Conservation (phyloP, 2,329 filamentous ascomycete species). For the Didymella pinodella region DNA sequence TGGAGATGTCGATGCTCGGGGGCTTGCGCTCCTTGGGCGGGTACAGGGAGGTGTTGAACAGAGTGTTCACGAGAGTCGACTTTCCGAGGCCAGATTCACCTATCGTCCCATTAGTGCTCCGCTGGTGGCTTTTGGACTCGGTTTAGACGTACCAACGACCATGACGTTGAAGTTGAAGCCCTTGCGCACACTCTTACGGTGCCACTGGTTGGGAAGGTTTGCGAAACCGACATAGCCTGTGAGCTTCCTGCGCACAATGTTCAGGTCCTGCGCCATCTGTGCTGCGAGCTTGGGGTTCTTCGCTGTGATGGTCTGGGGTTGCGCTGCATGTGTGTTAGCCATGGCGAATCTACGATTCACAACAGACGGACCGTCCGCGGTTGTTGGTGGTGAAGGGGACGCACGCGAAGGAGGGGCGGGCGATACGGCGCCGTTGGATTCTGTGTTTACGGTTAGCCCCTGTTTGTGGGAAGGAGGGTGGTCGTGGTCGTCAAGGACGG, state of each 20-base stretch:
- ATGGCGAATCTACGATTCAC: constrained; percentile 67
- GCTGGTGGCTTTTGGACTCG: background rate
- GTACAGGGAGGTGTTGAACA: constrained; percentile 99
- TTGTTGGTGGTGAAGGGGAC: constrained; percentile 56
- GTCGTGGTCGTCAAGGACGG: constrained; percentile 16
- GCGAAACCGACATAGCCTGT: constrained; percentile 99
- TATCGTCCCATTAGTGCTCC: constrained; percentile 52
- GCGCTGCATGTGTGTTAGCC: constrained; percentile 55
- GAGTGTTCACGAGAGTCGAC: constrained; percentile 97
- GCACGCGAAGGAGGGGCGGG: constrained; percentile 55
- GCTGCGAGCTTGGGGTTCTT: constrained; percentile 68
- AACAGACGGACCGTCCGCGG: constrained; percentile 63
- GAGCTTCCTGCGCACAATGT: constrained; percentile 97
- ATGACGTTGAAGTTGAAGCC: constrained; percentile 99
- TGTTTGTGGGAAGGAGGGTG: constrained; percentile 23
- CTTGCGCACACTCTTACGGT: constrained; percentile 99
- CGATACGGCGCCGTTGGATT: constrained; percentile 57
- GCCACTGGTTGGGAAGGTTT: constrained; percentile 99
- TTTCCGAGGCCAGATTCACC: constrained; percentile 99
- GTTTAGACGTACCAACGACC: constrained; percentile 86
- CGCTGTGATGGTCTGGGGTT: constrained; percentile 68
- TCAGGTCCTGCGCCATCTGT: constrained; percentile 66
- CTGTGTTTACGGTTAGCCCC: constrained; percentile 47
- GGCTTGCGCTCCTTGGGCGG: constrained; percentile 98
- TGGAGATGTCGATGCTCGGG: constrained; percentile 96